phyloP scores from a whole-genome alignment of 139 green algal genomes.

The Closterium sp. region DNA sequence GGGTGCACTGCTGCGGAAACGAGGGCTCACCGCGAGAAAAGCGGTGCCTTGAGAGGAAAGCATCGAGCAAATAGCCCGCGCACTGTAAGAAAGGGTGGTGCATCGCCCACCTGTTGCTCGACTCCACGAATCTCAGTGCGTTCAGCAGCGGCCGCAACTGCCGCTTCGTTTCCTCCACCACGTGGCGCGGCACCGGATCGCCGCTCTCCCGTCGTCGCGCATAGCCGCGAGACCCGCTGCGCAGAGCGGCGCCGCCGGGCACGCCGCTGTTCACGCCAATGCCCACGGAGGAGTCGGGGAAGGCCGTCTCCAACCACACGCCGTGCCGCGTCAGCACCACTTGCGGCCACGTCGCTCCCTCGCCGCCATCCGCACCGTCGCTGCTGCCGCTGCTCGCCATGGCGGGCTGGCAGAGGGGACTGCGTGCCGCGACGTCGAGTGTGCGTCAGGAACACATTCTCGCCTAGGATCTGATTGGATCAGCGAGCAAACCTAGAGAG shows the following conservation, averaged over 20 bases:
- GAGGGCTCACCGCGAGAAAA: too few species aligned
- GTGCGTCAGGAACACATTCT: background rate
- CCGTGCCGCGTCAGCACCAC: background rate
- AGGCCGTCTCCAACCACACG: background rate
- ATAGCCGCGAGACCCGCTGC: background rate
- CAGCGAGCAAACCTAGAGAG: background rate
- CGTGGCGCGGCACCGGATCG: background rate
- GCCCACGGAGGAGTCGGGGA: background rate
- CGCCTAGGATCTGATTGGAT: background rate
- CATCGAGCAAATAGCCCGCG: too few species aligned
- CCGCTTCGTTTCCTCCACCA: background rate
- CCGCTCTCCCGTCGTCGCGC: background rate
- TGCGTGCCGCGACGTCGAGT: background rate
- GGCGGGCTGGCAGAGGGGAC: background rate
- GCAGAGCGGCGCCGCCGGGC: background rate
- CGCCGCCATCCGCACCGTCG: background rate
- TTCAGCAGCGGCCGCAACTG: constrained; percentile 33
- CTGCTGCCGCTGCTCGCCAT: background rate
- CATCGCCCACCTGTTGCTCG: constrained; percentile 15
- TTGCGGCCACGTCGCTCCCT: background rate
- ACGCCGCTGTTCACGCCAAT: background rate
- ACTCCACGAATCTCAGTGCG: constrained; percentile 28
- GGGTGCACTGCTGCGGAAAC: too few species aligned
- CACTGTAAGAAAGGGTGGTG: too few species aligned
- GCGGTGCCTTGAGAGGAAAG: too few species aligned